Evolutionary conservation across 169 alveolate species (phyloP).

Genomic region (Eimeria praecox): DNA sequence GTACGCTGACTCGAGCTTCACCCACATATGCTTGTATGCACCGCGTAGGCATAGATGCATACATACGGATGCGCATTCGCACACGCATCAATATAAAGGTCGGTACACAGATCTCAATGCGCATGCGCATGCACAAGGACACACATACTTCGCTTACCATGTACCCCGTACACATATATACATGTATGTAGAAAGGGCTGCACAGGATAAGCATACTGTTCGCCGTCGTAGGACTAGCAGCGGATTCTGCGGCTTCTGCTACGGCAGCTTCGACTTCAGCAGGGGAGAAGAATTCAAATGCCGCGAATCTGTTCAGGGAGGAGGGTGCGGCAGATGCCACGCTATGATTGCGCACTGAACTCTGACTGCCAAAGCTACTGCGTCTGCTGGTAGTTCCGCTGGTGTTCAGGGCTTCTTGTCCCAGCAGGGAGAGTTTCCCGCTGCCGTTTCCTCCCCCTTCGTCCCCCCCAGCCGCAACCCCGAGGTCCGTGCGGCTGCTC

Average conservation of each 20-base stretch:
- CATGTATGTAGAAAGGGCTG: no score
- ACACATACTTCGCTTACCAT: neutral
- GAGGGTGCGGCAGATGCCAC: neutral
- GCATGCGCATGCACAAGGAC: neutral
- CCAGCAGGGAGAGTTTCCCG: neutral
- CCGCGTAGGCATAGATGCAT: neutral
- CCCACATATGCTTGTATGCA: neutral
- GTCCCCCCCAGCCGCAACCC: slow-evolving; percentile 19
- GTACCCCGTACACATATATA: neutral
- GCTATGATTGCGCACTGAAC: neutral
- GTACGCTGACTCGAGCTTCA: neutral
- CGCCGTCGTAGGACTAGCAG: neutral
- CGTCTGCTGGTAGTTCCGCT: slow-evolving; percentile 43
- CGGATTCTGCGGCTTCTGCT: slow-evolving; percentile 5
- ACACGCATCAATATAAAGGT: neutral
- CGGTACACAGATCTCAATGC: neutral
- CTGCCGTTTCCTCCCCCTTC: neutral
- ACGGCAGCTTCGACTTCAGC: slow-evolving; percentile 25
- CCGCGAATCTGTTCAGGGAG: slow-evolving; percentile 19
- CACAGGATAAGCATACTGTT: neutral
- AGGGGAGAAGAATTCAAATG: slow-evolving; percentile 48
- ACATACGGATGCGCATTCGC: neutral
- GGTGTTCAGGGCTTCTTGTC: neutral
- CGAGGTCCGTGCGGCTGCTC: slow-evolving; percentile 47
- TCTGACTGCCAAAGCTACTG: slow-evolving; percentile 48